These are phyloP conservation scores for Orbilia brochopaga DNA, from an alignment of 2,329 filamentous ascomycete species.

Conservation along the genomic window DNA sequence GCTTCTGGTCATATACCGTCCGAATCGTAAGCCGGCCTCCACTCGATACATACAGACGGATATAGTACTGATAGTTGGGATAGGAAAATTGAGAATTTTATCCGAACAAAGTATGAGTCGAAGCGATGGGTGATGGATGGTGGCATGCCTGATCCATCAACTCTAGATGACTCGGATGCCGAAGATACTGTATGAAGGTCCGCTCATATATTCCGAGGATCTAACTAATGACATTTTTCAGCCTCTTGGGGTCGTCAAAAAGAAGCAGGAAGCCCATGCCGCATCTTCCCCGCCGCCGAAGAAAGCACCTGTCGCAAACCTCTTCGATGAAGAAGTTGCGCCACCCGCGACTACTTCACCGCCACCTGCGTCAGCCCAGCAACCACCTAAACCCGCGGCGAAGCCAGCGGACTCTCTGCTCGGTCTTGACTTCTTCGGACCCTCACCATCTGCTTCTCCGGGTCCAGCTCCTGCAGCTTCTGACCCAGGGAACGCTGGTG, in stretches of 20 bases:
- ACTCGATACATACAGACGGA: neutral
- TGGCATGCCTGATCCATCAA: constrained; percentile 87
- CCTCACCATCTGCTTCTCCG: constrained; percentile 71
- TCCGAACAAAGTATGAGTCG: constrained; percentile 97
- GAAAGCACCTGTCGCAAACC: constrained; percentile 63
- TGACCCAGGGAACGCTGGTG: constrained; percentile 46
- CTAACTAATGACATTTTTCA: constrained; percentile 56
- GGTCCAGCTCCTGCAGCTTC: constrained; percentile 52
- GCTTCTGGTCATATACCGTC: constrained; percentile 89
- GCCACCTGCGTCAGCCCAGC: constrained; percentile 67
- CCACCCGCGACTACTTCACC: constrained; percentile 76
- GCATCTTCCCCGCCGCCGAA: constrained; percentile 56
- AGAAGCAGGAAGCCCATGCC: constrained; percentile 69
- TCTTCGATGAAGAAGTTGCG: constrained; percentile 74
- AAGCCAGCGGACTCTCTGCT: constrained; percentile 84
- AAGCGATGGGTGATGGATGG: constrained; percentile 99
- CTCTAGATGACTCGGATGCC: constrained; percentile 80
- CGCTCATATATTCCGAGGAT: constrained; percentile 69
- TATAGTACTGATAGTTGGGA: constrained; percentile 22
- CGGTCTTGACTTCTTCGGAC: constrained; percentile 88
- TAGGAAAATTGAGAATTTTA: constrained; percentile 98
- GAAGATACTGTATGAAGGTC: constrained; percentile 74
- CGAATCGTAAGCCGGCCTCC: constrained; percentile 67
- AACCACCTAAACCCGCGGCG: constrained; percentile 72
- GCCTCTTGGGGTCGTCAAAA: constrained; percentile 71